Conservation (phyloP, 2,329 filamentous ascomycete genomes). For the Xylaria sp. region DNA sequence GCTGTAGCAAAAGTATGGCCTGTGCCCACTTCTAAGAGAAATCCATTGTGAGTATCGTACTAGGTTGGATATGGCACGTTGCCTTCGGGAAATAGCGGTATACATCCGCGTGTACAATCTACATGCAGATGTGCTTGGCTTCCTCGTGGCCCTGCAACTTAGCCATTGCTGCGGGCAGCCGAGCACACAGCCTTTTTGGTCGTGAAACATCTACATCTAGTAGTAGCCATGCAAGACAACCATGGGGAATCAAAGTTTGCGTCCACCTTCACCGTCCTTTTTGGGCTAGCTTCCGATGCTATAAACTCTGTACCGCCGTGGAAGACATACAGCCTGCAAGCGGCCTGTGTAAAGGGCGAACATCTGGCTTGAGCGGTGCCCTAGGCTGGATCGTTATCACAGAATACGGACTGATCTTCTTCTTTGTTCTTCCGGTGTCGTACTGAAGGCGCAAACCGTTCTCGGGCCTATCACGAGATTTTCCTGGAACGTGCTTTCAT, state of each 20-base stretch:
- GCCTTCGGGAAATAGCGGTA: neutral
- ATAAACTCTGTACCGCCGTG: neutral
- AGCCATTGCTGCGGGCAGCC: constrained; percentile 2
- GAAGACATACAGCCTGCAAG: neutral
- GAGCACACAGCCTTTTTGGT: neutral
- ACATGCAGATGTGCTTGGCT: neutral
- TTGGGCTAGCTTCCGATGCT: neutral
- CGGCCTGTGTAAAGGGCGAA: neutral
- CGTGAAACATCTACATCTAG: constrained; percentile 1
- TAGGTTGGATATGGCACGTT: neutral
- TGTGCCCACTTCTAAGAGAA: neutral
- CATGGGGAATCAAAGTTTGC: neutral
- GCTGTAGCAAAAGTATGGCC: neutral
- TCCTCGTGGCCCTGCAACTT: constrained; percentile 6
- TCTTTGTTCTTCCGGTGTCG: neutral
- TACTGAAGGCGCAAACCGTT: constrained; percentile 7
- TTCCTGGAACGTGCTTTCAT: neutral
- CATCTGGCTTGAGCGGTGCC: neutral
- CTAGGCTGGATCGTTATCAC: neutral
- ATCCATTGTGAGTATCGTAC: neutral
- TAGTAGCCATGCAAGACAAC: neutral
- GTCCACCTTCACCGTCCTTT: neutral
- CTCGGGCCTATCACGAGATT: constrained; percentile 4
- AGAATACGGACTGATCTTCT: neutral
- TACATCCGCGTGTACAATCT: neutral